These are phyloP conservation scores for Macrocybe gigantea DNA, from an alignment of 768 basidiomycete genomes.

Conservation along the genomic window DNA sequence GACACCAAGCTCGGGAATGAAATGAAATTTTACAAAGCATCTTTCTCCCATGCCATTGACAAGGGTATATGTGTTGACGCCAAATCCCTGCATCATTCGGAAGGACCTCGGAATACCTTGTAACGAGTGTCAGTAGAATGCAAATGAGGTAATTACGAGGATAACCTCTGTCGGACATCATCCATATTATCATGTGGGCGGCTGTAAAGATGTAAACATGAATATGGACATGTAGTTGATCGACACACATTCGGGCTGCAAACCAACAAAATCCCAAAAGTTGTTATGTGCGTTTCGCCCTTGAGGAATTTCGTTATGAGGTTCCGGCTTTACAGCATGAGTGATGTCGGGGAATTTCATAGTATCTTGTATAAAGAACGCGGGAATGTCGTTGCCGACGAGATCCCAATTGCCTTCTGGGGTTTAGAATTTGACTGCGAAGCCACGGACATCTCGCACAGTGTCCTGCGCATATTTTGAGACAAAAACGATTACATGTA, in stretches of 20 bases:
- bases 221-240: neutral
- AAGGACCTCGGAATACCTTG: constrained; percentile 73
- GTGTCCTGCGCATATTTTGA: constrained; percentile 39
- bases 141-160: neutral
- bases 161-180: constrained; percentile 69
- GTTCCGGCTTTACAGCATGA: constrained; percentile 84
- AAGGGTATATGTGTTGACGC: constrained; percentile 82
- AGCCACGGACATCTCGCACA: constrained; percentile 83
- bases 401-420: constrained; percentile 85
- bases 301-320: constrained; percentile 72
- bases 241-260: constrained; percentile 56
- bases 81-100: constrained; percentile 88
- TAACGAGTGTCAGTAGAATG: neutral
- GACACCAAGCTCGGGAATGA: constrained; percentile 74
- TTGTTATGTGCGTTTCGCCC: constrained; percentile 75
- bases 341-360: constrained; percentile 85
- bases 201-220: constrained; percentile 22
- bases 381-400: constrained; percentile 79
- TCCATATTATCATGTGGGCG: constrained; percentile 79
- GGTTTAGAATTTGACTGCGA: constrained; percentile 81
- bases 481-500: neutral
- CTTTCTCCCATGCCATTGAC: constrained; percentile 61
- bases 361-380: constrained; percentile 78
- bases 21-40: constrained; percentile 87
- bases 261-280: constrained; percentile 80